These are phyloP conservation scores for Glarea lozoyensis DNA, from an alignment of 495 filamentous ascomycete genomes.

Conservation along the genomic window DNA sequence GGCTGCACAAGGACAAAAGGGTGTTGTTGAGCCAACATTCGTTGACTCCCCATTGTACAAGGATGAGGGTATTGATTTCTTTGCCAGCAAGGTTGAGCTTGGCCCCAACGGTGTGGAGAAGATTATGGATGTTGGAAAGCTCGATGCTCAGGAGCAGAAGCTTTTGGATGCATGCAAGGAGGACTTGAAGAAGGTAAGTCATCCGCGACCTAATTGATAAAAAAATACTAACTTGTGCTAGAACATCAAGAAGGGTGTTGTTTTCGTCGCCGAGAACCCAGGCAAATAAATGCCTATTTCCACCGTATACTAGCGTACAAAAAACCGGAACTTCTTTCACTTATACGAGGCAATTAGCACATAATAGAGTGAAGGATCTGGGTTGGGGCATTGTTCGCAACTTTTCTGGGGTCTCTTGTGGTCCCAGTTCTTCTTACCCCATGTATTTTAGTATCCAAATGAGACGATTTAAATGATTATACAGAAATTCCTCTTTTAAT, in stretches of 20 bases:
- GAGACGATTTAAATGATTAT: no score
- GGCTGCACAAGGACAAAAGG: slow-evolving; percentile 88
- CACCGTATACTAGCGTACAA: no score
- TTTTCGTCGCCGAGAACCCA: slow-evolving; percentile 43
- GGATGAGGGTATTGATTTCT: slow-evolving; percentile 93
- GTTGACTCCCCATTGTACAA: slow-evolving; percentile 96
- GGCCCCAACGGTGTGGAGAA: slow-evolving; percentile 94
- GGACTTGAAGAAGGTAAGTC: slow-evolving; percentile 70
- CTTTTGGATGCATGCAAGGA: slow-evolving; percentile 73
- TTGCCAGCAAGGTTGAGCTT: slow-evolving; percentile 87
- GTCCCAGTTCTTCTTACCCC: no score
- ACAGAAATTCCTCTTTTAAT: no score
- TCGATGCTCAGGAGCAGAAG: slow-evolving; percentile 79
- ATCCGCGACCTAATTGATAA: not conserved
- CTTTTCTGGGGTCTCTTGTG: no score
- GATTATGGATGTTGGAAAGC: slow-evolving; percentile 73
- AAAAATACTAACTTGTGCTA: slow-evolving; percentile 6
- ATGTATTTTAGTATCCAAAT: no score
- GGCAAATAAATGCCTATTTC: slow-evolving; percentile 36
- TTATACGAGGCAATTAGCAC: no score
- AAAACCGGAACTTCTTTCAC: no score
- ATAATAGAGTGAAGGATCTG: no score
- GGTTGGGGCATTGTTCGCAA: no score
- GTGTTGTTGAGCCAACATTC: slow-evolving; percentile 91
- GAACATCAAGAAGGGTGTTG: slow-evolving; percentile 50